A percentile compares a stretch with the other conserved stretches of the same genome.
Evolutionary conservation across 306 rosid genomes (phyloP).

Genomic region (Sicyos baderoa): DNA sequence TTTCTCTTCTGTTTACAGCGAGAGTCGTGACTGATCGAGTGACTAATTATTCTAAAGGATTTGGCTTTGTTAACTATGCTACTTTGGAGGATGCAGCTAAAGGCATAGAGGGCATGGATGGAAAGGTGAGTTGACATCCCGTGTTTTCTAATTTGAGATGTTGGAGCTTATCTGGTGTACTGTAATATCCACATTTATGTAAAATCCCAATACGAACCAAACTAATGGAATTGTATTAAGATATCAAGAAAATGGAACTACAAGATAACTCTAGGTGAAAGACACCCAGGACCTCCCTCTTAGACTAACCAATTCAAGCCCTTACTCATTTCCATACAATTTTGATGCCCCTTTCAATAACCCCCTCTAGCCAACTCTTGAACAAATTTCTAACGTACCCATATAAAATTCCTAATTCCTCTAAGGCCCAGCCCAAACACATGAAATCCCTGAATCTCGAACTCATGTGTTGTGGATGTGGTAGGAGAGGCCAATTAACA

Average conservation of each 20-base stretch:
- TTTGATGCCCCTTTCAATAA: too few relatives aligned
- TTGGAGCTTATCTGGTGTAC: background rate
- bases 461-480: background rate
- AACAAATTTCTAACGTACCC: too few relatives aligned
- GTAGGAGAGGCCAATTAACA: background rate
- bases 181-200: background rate
- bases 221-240: too few relatives aligned
- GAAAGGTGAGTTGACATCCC: conserved; percentile 47
- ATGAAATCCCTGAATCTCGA: background rate
- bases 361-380: too few relatives aligned
- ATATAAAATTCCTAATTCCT: too few relatives aligned
- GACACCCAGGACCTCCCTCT: too few relatives aligned
- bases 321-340: too few relatives aligned
- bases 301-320: too few relatives aligned
- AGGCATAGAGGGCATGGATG: conserved; percentile 97
- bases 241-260: too few relatives aligned
- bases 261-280: too few relatives aligned
- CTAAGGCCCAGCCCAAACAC: too few relatives aligned
- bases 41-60: conserved; percentile 86
- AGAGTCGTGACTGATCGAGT: conserved; percentile 81
- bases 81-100: conserved; percentile 73
- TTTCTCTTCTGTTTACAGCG: conserved; percentile 40
- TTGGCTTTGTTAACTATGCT: conserved; percentile 81
- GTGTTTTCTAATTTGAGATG: background rate
- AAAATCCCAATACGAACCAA: background rate